phyloP scores from a whole-genome alignment of 768 basidiomycete species.

The Lactarius deliciosus region DNA sequence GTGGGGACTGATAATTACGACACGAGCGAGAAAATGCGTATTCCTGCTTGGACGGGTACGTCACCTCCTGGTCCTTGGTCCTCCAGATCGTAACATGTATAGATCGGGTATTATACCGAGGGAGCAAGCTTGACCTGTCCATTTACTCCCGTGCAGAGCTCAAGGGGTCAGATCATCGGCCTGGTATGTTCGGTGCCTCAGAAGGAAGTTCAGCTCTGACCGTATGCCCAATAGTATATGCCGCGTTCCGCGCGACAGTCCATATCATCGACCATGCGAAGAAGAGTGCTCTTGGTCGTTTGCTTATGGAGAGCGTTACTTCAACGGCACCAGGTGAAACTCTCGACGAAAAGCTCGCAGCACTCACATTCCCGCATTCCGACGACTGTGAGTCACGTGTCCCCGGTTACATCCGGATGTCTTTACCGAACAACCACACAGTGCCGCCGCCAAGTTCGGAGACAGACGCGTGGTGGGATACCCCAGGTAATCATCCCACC shows the following conservation, averaged over 20 bases:
- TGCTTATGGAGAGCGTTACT: slow-evolving; percentile 65
- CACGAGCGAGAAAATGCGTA: slow-evolving; percentile 92
- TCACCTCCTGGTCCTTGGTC: slow-evolving; percentile 8
- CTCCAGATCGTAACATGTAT: slow-evolving; percentile 23
- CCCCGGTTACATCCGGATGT: too few species aligned
- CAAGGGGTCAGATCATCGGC: slow-evolving; percentile 92
- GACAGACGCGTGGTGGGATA: slow-evolving; percentile 76
- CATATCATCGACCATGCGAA: slow-evolving; percentile 78
- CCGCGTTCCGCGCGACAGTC: slow-evolving; percentile 74
- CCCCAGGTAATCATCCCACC: slow-evolving; percentile 48
- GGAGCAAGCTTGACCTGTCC: slow-evolving; percentile 64
- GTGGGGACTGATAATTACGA: slow-evolving; percentile 84
- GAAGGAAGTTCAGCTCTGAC: not conserved
- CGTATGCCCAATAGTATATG: slow-evolving; percentile 60
- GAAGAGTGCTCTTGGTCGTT: slow-evolving; percentile 62
- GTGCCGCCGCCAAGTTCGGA: slow-evolving; percentile 88
- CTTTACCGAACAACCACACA: slow-evolving; percentile 34
- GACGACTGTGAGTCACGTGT: slow-evolving; percentile 44
- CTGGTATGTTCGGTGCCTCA: slow-evolving; percentile 52
- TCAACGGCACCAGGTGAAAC: slow-evolving; percentile 64
- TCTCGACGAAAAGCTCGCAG: slow-evolving; percentile 67
- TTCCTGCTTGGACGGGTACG: slow-evolving; percentile 96
- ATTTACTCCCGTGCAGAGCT: slow-evolving; percentile 86
- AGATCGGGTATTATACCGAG: slow-evolving; percentile 94
- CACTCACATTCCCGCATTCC: slow-evolving; percentile 49